Evolutionary conservation across 192 early-diverging fungal species (phyloP), one percentile per base, ranked within the genome.

Genomic region (Jimgerdemannia flammicorona): DNA sequence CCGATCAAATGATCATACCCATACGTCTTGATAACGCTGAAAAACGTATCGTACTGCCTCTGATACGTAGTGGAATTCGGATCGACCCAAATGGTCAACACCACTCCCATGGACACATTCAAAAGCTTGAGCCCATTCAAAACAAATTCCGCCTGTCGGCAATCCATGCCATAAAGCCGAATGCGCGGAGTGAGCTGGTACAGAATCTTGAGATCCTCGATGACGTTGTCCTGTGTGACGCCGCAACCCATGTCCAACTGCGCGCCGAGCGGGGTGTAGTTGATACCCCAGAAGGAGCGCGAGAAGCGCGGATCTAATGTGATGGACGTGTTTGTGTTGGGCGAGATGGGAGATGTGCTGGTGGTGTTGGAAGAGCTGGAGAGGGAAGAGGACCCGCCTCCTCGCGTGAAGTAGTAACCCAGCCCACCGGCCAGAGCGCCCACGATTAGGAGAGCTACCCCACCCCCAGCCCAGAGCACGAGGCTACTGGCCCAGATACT

Each of bases 161-260:
- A 84, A 74, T 84, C 83, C 80, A 82, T 79, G 19, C 83, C 83
- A 43, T 84, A 84, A 3, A 84, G 67, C 14, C 83, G 78, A 74
- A 84, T 80, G 3, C 83, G 75, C 40, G 79, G 81, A 44, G 83
- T 80, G 43, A 84, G 63, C 54, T 84, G 83, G 8, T 78, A 82
- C 4, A 84, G 79, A 40, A 84, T 64, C 41, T 75, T 82, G 18
- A 84, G 44, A 44, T 84, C 83, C 40, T 84, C 72, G 65, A 81
- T 73, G 6, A 84, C 80, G 14, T 75, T 63, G 54, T 79, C 73
- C n/a, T 80, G 78, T 0, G 69, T 78, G 1, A 71, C 83, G 9
- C 80, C 78, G 40, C 83, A 84, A 4, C 64, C 64, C 75, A 72
- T 80, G 3, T 78, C 77, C 75, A 84, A 77, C 64, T 80, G 73